Percentiles rank a stretch among this genome's conserved stretches.
phyloP scores from a whole-genome alignment of 495 filamentous ascomycete genomes.

The Daldinia bambusicola region DNA sequence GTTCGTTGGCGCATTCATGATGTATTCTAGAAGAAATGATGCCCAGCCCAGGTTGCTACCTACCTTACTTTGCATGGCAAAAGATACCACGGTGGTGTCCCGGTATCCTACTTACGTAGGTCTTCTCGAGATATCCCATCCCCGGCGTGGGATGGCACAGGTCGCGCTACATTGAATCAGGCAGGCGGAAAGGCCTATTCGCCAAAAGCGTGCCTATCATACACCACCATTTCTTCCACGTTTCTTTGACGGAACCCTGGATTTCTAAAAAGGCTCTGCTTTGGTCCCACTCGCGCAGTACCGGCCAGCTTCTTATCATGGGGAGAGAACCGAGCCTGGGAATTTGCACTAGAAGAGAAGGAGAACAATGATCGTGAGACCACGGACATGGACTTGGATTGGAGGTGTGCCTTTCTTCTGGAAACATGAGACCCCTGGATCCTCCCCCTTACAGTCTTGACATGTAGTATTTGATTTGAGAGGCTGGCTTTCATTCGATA shows the following conservation, averaged over 20 bases:
- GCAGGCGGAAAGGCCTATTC: slow-evolving; percentile 34
- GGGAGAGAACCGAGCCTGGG: slow-evolving; percentile 25
- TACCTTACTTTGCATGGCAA: slow-evolving; percentile 31
- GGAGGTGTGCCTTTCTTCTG: slow-evolving; percentile 9
- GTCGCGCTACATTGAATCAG: slow-evolving; percentile 40
- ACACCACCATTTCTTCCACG: slow-evolving; percentile 36
- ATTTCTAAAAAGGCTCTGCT: slow-evolving; percentile 25
- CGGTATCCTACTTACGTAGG: slow-evolving; percentile 14
- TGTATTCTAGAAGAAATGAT: slow-evolving; percentile 40
- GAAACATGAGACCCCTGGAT: slow-evolving; percentile 30
- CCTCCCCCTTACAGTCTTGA: slow-evolving; percentile 27
- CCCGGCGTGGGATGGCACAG: slow-evolving; percentile 27
- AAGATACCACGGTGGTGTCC: slow-evolving; percentile 16
- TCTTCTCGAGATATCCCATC: slow-evolving; percentile 33
- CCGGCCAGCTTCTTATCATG: slow-evolving; percentile 40
- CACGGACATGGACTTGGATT: slow-evolving; percentile 8
- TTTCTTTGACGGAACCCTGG: slow-evolving; percentile 36
- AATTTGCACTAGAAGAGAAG: slow-evolving; percentile 20
- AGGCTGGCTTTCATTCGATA: slow-evolving; percentile 14
- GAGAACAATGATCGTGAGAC: slow-evolving; percentile 17
- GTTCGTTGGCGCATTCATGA: slow-evolving; percentile 22
- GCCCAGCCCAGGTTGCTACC: slow-evolving; percentile 25
- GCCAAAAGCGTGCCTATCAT: slow-evolving; percentile 31
- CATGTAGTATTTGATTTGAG: slow-evolving; percentile 28
- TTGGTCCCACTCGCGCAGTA: slow-evolving; percentile 24